Conservation (phyloP, 805 yeast species). For the Metschnikowia santaceciliae region DNA sequence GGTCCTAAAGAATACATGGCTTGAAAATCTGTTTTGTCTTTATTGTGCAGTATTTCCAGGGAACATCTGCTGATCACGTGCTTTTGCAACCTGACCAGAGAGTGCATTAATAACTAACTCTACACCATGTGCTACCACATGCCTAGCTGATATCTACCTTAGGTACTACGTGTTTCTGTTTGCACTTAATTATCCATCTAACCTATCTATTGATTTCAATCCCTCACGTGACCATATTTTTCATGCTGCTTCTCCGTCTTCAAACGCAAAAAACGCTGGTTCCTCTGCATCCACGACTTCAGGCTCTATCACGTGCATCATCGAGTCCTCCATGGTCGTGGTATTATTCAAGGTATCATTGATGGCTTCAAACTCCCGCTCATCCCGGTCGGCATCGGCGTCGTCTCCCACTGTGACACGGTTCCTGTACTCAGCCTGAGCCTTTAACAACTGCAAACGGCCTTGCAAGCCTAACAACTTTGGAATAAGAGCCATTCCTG, state of each 20-base stretch:
- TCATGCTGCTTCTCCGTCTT: slow-evolving; percentile 6
- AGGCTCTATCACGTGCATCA: slow-evolving; percentile 23
- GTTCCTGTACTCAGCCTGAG: slow-evolving; percentile 70
- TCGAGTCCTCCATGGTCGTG: slow-evolving; percentile 25
- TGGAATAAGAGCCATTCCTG: slow-evolving; percentile 58
- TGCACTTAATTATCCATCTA: no score
- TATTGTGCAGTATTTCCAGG: no score
- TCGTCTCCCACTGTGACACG: slow-evolving; percentile 18
- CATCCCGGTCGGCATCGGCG: slow-evolving; percentile 15
- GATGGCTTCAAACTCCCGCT: slow-evolving; percentile 13
- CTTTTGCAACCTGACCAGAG: no score
- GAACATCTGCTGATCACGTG: no score
- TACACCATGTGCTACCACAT: no score
- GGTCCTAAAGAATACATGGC: no score
- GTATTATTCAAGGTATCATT: slow-evolving; percentile 21
- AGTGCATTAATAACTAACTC: no score
- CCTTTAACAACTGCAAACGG: slow-evolving; percentile 66
- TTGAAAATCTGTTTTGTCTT: no score
- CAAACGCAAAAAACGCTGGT: not conserved
- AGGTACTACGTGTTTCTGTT: no score
- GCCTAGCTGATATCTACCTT: no score
- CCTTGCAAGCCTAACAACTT: slow-evolving; percentile 80
- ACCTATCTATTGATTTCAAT: not conserved
- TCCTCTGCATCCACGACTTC: slow-evolving; percentile 3
- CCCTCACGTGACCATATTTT: not conserved